Percentiles rank a stretch among this genome's conserved stretches.
Conservation (phyloP, 441 rosid genomes). For the Francoa sonchifolia region DNA sequence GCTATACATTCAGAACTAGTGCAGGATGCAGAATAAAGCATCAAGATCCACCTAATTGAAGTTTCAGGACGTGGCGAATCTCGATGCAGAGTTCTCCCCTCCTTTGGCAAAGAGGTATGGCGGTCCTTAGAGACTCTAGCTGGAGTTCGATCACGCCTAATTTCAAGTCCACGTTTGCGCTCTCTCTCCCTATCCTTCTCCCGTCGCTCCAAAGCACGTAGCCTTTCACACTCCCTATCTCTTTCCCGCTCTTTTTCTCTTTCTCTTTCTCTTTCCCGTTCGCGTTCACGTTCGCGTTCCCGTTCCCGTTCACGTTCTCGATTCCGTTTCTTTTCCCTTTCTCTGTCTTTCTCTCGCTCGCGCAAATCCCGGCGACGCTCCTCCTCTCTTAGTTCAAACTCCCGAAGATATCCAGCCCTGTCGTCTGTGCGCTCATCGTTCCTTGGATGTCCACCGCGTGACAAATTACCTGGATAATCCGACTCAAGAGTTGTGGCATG, state of each 20-base stretch:
- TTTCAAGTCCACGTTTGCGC: conserved; percentile 56
- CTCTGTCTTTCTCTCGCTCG: conserved; percentile 82
- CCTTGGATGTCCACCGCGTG: conserved; percentile 47
- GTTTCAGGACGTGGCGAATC: conserved; percentile 70
- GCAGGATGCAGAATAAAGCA: conserved; percentile 49
- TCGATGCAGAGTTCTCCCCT: conserved; percentile 42
- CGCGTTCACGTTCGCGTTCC: conserved; percentile 27
- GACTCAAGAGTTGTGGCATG: conserved; percentile 56
- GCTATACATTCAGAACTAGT: conserved; percentile 61
- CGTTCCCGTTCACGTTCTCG: conserved; percentile 51
- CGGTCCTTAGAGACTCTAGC: conserved; percentile 55
- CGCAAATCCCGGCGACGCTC: conserved; percentile 81
- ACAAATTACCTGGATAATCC: conserved; percentile 45
- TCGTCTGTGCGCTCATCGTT: conserved; percentile 81
- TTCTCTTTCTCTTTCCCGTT: conserved; percentile 11
- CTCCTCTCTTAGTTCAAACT: conserved; percentile 86
- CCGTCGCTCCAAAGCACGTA: conserved; percentile 4
- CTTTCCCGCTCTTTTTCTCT: conserved; percentile 49
- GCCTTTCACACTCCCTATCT: too few species aligned
- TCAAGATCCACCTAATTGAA: conserved; percentile 90
- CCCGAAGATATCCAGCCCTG: conserved; percentile 84
- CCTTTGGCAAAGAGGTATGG: conserved; percentile 58
- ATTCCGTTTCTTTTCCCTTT: conserved; percentile 63
- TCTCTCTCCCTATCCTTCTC: conserved; percentile 79
- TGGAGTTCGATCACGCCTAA: conserved; percentile 63